Base-by-base conservation (phyloP, 164 flowering plant species). In the Piper longum region DNA sequence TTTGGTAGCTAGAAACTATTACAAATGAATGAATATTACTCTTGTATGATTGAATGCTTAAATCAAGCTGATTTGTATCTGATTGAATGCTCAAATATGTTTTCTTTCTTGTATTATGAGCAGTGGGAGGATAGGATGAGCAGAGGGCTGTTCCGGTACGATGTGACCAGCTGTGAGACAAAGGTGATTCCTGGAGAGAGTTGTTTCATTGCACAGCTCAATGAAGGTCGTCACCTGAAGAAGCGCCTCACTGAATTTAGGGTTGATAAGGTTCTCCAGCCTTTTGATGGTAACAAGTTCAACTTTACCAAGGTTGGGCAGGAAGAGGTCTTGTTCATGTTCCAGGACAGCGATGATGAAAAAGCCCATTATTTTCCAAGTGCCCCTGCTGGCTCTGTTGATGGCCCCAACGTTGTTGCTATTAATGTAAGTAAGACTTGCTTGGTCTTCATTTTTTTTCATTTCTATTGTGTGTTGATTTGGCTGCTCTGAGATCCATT, bases 271-370 rank as follows among this genome's bases (percentile, higher is more conserved):
- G 96, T 88, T 5, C 81, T 91, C 43, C 98, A 91, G 74, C 81
- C 93, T 9, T 91, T 91, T 68, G 98, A 91, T 71, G 83, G 67
- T 52, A 81, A 45, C 67, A 88, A 88, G 65, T 91, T 91, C 83
- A 91, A 87, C 64, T 91, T 91, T 78, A 87, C 89, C 55, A 88
- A 91, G 69, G 84, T 88, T 70, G 98, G 98, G 11, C 89, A 91
- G 64, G 98, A 91, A 64, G 96, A 90, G 69, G 84, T 84, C 56
- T 83, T 88, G 55, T 87, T 89, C 71, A 71, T 75, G 67, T 89
- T 89, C 64, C 82, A 85, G 58, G 77, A 72, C 52, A 79, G 81
- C 62, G 71, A 76, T 41, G 80, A 74, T 18, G 61, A 64, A 19
- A 61, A 70, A 44, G 54, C 74, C 42, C 75, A 72, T 9, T 87